Conservation (phyloP, 2,329 filamentous ascomycete genomes). For the Fonsecaea nubica region DNA sequence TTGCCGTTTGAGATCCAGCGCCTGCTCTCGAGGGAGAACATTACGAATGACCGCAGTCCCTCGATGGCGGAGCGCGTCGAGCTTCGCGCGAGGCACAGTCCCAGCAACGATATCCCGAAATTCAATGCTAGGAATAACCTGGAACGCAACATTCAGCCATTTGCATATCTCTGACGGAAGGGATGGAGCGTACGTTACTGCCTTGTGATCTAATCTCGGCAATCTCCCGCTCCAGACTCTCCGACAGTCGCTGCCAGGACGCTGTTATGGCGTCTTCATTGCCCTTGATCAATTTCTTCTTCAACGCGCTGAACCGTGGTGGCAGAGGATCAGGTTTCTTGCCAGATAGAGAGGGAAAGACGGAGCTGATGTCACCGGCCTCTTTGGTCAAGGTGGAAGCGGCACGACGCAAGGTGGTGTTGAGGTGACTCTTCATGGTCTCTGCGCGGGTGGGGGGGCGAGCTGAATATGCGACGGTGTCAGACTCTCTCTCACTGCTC, state of each 20-base stretch:
- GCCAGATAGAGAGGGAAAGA: slow-evolving; percentile 56
- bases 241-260: slow-evolving; percentile 53
- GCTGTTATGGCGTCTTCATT: slow-evolving; percentile 49
- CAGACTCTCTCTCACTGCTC: background rate
- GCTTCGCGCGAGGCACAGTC: slow-evolving; percentile 44
- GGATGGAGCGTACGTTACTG: slow-evolving; percentile 45
- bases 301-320: slow-evolving; percentile 51
- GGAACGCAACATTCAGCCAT: background rate
- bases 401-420: slow-evolving; percentile 27
- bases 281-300: slow-evolving; percentile 47
- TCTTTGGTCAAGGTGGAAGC: slow-evolving; percentile 50
- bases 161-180: background rate
- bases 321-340: slow-evolving; percentile 52
- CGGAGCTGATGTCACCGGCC: slow-evolving; percentile 55
- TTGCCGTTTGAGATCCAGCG: slow-evolving; percentile 68
- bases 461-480: background rate
- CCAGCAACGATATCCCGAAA: slow-evolving; percentile 50
- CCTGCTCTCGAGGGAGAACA: slow-evolving; percentile 68
- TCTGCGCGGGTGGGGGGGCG: background rate
- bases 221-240: slow-evolving; percentile 50
- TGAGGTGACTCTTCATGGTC: slow-evolving; percentile 26
- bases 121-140: slow-evolving; percentile 53
- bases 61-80: slow-evolving; percentile 64
- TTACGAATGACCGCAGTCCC: slow-evolving; percentile 70
- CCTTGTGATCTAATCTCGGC: slow-evolving; percentile 50